Base-by-base conservation (phyloP, 768 basidiomycete species). In the Amyloporia xantha region DNA sequence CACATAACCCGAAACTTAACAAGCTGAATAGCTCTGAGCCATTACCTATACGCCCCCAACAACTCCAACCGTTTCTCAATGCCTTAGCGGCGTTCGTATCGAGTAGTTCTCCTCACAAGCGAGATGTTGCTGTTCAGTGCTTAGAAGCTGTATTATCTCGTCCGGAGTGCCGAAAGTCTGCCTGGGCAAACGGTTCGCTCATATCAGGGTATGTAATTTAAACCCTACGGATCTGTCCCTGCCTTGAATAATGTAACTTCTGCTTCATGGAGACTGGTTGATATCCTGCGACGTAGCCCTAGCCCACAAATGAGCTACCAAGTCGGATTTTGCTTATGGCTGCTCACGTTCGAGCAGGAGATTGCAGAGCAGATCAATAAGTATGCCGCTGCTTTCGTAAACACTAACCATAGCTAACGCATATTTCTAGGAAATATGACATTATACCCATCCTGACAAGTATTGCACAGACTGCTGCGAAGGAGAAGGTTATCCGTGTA, bases 271-370 rank as follows among this genome's bases (percentile, higher is more conserved):
- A 95, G 92, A 19, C 72, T 96, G 39, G 78, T 93, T 4, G 88
- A 93, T 25, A 86, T 90, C 21, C 71, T 97, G 48, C 84, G 83
- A 59, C 74, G 82, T 45, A 87, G 81, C 53, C 83, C 89, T 13
- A 81, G 83, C 19, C 90, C 94, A 17, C 96, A 99, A 68, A 90
- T 95, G 82, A 86, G 81, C 69, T 99, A 98, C 63, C 93, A 96
- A 73, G 82, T 93, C 37, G 81, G 81, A 21, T 89, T 91, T 63
- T 95, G 91, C 64, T 71, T 97, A 53, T 99, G 96, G 96, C 70
- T 97, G 44, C 70, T 98, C 48, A 88, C 92, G 0, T 99, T 96
- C 54, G 92, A 99, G 62, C 75, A 81, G 58, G 77, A 84, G 30
- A 75, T 96, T 25, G 88, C 94, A 1, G 81, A 87, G 54, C 76